phyloP scores from a whole-genome alignment of 495 filamentous ascomycete genomes.

The Bathelium albidoporum region DNA sequence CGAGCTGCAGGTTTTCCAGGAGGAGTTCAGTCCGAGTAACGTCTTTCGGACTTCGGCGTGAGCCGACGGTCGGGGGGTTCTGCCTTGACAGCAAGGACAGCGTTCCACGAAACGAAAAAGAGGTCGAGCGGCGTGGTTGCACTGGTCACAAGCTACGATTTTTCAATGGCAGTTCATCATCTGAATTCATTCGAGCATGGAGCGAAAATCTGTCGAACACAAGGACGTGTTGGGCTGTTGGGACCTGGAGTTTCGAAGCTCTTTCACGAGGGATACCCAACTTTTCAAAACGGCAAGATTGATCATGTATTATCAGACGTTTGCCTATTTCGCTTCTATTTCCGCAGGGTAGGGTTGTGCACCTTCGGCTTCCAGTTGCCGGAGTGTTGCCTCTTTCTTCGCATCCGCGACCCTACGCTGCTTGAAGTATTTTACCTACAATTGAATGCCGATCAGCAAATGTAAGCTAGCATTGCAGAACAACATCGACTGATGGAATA shows the following conservation, averaged over 20 bases:
- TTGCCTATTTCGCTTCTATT: constrained; percentile 7
- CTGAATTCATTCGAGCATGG: background rate
- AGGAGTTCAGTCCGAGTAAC: constrained; percentile 33
- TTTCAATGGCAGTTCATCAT: background rate
- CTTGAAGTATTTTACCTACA: constrained; percentile 93
- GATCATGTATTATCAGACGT: constrained; percentile 8
- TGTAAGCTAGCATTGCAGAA: constrained; percentile 8
- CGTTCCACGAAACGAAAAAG: background rate
- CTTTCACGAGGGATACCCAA: background rate
- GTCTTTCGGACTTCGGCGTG: constrained; percentile 16
- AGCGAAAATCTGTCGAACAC: background rate
- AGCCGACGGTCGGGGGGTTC: background rate
- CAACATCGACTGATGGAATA: constrained; percentile 4
- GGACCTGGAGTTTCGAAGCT: background rate
- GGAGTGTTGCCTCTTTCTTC: constrained; percentile 69
- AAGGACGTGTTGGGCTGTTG: constrained; percentile 12
- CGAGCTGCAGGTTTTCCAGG: constrained; percentile 33
- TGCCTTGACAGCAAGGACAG: background rate
- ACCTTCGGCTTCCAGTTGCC: constrained; percentile 69
- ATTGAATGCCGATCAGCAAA: constrained; percentile 2
- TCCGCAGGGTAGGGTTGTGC: constrained; percentile 29
- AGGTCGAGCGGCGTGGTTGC: background rate
- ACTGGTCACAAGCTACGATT: background rate
- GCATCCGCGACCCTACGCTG: constrained; percentile 85
- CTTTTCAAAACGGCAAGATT: background rate